Conservation (phyloP, 371 early-diverging fungal species). For the Mortierella sp. region DNA sequence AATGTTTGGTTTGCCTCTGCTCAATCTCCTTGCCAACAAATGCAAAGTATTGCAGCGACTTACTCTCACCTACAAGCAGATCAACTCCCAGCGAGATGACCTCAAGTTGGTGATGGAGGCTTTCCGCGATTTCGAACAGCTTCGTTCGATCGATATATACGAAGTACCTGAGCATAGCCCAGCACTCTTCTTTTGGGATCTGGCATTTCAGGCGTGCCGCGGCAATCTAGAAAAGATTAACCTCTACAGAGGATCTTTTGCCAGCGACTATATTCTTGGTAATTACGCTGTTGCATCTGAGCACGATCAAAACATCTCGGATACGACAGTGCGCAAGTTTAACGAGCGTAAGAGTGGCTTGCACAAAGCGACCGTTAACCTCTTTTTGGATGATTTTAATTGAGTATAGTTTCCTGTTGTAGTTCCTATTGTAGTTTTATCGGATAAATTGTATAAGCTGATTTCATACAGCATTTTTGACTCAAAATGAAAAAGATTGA, state of each 20-base stretch:
- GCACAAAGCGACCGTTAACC: slow-evolving; percentile 32
- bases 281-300: slow-evolving; percentile 44
- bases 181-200: slow-evolving; percentile 55
- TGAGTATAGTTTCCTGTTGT: no score
- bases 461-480: no score
- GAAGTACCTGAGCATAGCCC: slow-evolving; percentile 53
- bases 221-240: slow-evolving; percentile 34
- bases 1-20: slow-evolving; percentile 34
- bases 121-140: slow-evolving; percentile 35
- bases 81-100: slow-evolving; percentile 50
- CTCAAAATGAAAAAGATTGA: background rate
- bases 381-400: slow-evolving; percentile 41
- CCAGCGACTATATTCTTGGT: slow-evolving; percentile 44
- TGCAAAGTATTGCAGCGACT: slow-evolving; percentile 42
- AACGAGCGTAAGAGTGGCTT: slow-evolving; percentile 36
- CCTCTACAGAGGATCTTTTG: slow-evolving; percentile 42
- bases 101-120: slow-evolving; percentile 56
- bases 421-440: background rate
- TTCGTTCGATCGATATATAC: slow-evolving; percentile 31
- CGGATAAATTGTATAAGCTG: no score
- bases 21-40: slow-evolving; percentile 29
- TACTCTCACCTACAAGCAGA: slow-evolving; percentile 49
- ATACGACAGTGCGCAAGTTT: slow-evolving; percentile 42
- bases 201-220: slow-evolving; percentile 40
- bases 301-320: slow-evolving; percentile 42